These are phyloP conservation scores for Aspergillus piperis DNA, from an alignment of 2,329 filamentous ascomycete genomes.

Conservation along the genomic window DNA sequence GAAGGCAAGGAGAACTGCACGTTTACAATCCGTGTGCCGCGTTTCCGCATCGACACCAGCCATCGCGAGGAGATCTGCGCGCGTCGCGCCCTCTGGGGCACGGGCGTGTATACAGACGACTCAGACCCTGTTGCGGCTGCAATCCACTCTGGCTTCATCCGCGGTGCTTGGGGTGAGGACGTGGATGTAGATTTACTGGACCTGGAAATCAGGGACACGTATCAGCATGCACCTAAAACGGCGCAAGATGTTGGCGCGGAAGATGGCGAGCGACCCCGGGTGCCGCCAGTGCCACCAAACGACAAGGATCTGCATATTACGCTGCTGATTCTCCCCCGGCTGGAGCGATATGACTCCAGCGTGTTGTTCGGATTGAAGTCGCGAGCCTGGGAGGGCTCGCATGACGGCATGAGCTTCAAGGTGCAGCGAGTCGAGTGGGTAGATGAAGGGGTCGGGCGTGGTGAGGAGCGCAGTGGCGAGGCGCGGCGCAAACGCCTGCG, in stretches of 20 bases:
- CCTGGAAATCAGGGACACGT: constrained; percentile 52
- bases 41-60: constrained; percentile 68
- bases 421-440: constrained; percentile 82
- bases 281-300: constrained; percentile 54
- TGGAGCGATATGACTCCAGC: constrained; percentile 74
- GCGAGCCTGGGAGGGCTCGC: constrained; percentile 72
- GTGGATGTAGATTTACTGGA: constrained; percentile 70
- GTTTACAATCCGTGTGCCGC: constrained; percentile 82
- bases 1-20: constrained; percentile 83
- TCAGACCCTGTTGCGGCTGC: constrained; percentile 90
- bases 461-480: constrained; percentile 50
- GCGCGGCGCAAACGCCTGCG: constrained; percentile 53
- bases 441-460: constrained; percentile 61
- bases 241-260: constrained; percentile 38
- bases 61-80: constrained; percentile 82
- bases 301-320: constrained; percentile 85
- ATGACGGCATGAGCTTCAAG: constrained; percentile 89
- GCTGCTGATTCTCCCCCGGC: constrained; percentile 74
- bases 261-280: constrained; percentile 32
- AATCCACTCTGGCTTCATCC: constrained; percentile 90
- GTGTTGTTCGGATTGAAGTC: constrained; percentile 80
- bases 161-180: constrained; percentile 80
- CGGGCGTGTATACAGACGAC: constrained; percentile 93
- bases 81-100: constrained; percentile 83
- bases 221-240: constrained; percentile 45